A percentile compares a stretch with the other conserved stretches of the same genome.
These are phyloP conservation scores for Carex scoparia DNA, from an alignment of 176 grass and related monocot species.

Conservation along the genomic window DNA sequence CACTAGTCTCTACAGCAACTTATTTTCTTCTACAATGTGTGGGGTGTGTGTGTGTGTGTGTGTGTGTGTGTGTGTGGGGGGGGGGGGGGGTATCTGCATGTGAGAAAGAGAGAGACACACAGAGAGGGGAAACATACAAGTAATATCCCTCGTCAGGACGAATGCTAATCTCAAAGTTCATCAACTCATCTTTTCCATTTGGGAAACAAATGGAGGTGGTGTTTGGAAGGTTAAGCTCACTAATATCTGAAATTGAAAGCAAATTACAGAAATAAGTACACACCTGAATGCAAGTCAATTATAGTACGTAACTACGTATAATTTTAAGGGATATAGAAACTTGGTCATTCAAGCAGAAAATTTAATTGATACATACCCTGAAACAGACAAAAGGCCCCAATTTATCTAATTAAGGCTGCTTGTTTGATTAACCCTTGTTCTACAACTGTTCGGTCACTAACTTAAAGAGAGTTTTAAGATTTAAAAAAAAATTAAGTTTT, in stretches of 20 bases:
- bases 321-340: not conserved
- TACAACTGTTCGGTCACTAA: not conserved
- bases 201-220: constrained; percentile 72
- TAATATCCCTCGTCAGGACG: constrained; percentile 85
- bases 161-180: constrained; percentile 83
- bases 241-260: constrained; percentile 55
- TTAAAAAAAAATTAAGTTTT: not conserved
- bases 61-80: too few relatives aligned
- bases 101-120: not conserved
- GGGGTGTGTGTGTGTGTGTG: not conserved
- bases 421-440: not conserved
- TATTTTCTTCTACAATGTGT: not conserved
- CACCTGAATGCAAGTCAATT: not conserved
- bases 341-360: not conserved
- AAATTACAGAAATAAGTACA: not conserved
- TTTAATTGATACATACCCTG: not conserved
- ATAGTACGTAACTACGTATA: not conserved
- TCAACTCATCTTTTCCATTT: constrained; percentile 83
- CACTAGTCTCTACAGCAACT: not conserved
- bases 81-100: not conserved
- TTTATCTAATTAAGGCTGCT: not conserved
- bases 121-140: constrained; percentile 37
- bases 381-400: not conserved
- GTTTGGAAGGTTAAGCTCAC: constrained; percentile 77
- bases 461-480: not conserved